A percentile compares a stretch with the other conserved stretches of the same genome.
Conservation (phyloP, 176 grass and related monocot species). For the Oropetium thomaeum region DNA sequence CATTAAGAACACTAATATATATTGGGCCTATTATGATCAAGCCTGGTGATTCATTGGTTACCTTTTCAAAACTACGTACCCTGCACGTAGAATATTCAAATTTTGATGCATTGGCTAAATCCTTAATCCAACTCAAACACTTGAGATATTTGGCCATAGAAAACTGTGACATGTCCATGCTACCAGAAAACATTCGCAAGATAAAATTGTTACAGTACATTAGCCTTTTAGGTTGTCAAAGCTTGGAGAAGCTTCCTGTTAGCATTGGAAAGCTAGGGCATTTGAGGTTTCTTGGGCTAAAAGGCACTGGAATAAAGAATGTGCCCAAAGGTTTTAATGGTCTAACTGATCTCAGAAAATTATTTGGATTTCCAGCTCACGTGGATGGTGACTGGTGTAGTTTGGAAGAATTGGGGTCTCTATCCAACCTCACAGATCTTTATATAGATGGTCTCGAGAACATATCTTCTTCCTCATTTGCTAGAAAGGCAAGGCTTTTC, state of each 20-base stretch:
- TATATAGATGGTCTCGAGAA: neutral
- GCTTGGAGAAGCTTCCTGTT: constrained; percentile 5
- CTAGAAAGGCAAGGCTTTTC: neutral
- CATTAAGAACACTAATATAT: neutral
- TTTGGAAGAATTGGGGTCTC: constrained; percentile 19
- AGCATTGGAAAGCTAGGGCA: neutral
- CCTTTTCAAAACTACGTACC: neutral
- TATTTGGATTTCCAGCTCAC: constrained; percentile 3
- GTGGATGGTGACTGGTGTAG: constrained; percentile 7
- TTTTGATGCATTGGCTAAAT: neutral
- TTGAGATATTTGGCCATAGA: constrained; percentile 29
- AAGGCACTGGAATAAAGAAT: neutral
- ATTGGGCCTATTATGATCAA: constrained; percentile 17
- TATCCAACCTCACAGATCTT: neutral
- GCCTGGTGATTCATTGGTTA: neutral
- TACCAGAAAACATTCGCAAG: neutral
- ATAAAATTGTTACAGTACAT: constrained; percentile 35
- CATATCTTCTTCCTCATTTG: neutral
- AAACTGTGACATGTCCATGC: neutral
- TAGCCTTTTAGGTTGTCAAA: neutral
- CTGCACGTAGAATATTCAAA: neutral
- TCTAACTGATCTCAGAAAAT: neutral
- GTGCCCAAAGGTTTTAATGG: neutral
- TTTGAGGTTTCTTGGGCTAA: neutral
- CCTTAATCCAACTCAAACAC: constrained; percentile 24